Evolutionary conservation across 768 basidiomycete genomes (phyloP), one percentile per base, ranked within the genome.

Genomic region (Suillus discolor): DNA sequence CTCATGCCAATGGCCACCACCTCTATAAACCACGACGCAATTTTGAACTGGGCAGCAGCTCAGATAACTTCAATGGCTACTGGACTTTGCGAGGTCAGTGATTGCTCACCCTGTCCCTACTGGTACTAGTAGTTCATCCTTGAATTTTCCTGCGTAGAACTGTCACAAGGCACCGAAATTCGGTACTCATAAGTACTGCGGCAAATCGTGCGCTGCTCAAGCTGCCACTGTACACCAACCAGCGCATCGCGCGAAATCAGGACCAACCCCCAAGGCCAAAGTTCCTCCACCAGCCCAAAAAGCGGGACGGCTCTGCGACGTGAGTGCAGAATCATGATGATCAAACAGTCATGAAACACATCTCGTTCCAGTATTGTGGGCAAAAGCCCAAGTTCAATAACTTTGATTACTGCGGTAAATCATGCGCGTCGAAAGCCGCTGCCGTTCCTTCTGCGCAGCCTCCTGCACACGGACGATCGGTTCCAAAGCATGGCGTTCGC

Each of bases 401-500:
- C 68, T 86, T 85, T 70, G 84, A 88, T 62, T 89, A 82, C 72
- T 90, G 89, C 66, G 84, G 87, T 54, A 89, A 87, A 81, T 84
- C 82, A 47, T 89, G 89, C 71, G 88, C 87, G 12, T 77, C 82
- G 1, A 69, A 78, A n/a, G 87, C 86, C 6, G 76, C 74, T 38
- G 71, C 76, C 13, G 62, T 47, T 15, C 75, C 66, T 41, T 53
- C 59, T 49, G 73, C 68, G 62, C 72, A 61, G 62, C 54, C 68
- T 15, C 42, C 66, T 51, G 38, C 61, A 2, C 69, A 75, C 45
- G 66, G 62, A 54, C 51, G 38, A 34, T 6, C 69, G 9, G 45
- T 66, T 28, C 62, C 66, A 28, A 77, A 71, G 45, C 75, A 68
- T 36, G 61, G 67, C 23, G 61, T 59, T 49, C 67, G n/a, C 42